phyloP scores from a whole-genome alignment of 441 rosid species.

The Arabidopsis lyrata region DNA sequence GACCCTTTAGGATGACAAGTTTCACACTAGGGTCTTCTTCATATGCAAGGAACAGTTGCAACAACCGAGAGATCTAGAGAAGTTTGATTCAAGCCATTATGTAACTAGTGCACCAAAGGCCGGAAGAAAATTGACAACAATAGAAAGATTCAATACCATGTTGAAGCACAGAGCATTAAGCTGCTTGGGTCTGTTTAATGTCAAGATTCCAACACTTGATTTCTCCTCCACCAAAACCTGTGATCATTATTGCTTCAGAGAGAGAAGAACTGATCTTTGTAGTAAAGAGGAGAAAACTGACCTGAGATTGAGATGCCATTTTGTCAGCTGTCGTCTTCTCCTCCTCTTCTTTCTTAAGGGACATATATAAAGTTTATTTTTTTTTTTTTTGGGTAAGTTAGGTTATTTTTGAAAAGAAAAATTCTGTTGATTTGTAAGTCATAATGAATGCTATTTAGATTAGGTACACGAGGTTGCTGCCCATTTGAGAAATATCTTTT shows the following conservation, averaged over 20 bases:
- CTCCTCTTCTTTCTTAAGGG: not conserved
- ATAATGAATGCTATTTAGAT: too few relatives aligned
- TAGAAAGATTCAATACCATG: conserved; percentile 53
- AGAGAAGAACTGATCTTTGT: not conserved
- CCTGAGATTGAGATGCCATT: conserved; percentile 39
- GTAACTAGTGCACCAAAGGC: not conserved
- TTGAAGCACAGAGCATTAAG: conserved; percentile 65
- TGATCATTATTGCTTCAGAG: conserved; percentile 11
- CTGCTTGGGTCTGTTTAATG: conserved; percentile 68
- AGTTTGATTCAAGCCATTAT: conserved; percentile 8
- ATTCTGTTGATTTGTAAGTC: too few relatives aligned
- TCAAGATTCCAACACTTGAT: conserved; percentile 57
- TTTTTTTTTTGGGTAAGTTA: too few relatives aligned
- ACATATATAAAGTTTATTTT: too few relatives aligned
- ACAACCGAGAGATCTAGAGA: conserved; percentile 56
- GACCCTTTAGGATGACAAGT: conserved; percentile 71
- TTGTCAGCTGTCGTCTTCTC: not conserved
- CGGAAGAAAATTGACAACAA: not conserved
- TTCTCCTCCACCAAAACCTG: conserved; percentile 72
- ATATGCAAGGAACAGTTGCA: conserved; percentile 60
- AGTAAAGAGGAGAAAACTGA: not conserved
- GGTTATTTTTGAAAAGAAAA: too few relatives aligned
- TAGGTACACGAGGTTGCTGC: too few relatives aligned
- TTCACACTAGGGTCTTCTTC: conserved; percentile 63
- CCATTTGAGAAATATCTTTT: too few relatives aligned